phyloP scores from a whole-genome alignment of 148 eudicot species.

The Persicaria maculosa region DNA sequence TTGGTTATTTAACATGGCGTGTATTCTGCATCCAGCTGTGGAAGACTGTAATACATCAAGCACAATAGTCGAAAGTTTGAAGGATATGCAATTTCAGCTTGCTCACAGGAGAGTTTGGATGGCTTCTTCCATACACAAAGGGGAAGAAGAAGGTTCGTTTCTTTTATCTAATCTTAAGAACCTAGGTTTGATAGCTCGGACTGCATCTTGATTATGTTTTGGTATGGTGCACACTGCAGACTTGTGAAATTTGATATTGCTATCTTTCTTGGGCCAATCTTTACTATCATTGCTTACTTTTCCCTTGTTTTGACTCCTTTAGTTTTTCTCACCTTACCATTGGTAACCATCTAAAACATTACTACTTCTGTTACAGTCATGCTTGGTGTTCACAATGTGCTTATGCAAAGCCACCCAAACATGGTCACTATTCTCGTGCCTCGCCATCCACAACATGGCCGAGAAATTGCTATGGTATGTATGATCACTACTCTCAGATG shows the following conservation, averaged over 20 bases:
- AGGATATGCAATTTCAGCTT: constrained; percentile 47
- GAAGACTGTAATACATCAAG: constrained; percentile 30
- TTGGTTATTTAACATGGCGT: background rate
- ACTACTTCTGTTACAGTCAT: constrained; percentile 38
- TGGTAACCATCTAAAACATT: background rate
- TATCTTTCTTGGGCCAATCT: background rate
- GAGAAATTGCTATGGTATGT: constrained; percentile 64
- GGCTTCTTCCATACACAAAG: constrained; percentile 92
- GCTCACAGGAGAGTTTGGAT: constrained; percentile 60
- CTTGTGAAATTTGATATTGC: background rate
- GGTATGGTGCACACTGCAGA: background rate
- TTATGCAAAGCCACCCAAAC: constrained; percentile 45
- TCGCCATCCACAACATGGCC: constrained; percentile 69
- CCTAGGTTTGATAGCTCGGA: background rate
- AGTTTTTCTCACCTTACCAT: background rate
- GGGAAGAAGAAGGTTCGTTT: constrained; percentile 73
- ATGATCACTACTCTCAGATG: constrained; percentile 17
- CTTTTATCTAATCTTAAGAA: background rate
- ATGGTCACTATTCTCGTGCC: constrained; percentile 65
- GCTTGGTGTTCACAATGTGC: constrained; percentile 52
- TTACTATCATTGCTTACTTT: background rate
- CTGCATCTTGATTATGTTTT: background rate
- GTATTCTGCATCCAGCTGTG: constrained; percentile 33
- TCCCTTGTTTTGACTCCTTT: background rate
- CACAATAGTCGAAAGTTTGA: constrained; percentile 23